These are phyloP conservation scores for Penicillium freii DNA, from an alignment of 2,329 filamentous ascomycete species.

Conservation along the genomic window DNA sequence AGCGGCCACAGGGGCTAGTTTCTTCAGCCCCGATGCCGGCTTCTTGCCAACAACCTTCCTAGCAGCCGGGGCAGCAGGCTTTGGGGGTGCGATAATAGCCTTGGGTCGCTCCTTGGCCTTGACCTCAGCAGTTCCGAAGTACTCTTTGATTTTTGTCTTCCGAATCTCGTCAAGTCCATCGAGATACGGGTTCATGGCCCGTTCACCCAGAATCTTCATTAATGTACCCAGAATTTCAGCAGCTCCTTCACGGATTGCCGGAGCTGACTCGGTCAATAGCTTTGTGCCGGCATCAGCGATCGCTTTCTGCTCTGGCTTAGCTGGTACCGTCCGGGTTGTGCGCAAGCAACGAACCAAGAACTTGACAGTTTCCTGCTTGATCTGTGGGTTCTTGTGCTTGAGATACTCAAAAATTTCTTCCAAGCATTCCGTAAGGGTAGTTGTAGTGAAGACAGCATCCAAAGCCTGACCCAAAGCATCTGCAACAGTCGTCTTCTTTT, in stretches of 20 bases:
- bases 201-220: slow-evolving; percentile 98
- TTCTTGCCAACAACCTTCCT: slow-evolving; percentile 59
- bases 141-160: slow-evolving; percentile 95
- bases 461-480: slow-evolving; percentile 85
- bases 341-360: slow-evolving; percentile 88
- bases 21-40: slow-evolving; percentile 48
- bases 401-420: slow-evolving; percentile 84
- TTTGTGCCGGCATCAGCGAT: slow-evolving; percentile 91
- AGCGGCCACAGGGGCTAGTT: slow-evolving; percentile 44
- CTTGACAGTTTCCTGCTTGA: slow-evolving; percentile 92
- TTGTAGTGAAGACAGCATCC: slow-evolving; percentile 66
- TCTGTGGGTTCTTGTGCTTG: slow-evolving; percentile 93
- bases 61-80: slow-evolving; percentile 55
- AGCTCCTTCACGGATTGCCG: slow-evolving; percentile 79
- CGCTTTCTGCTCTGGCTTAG: slow-evolving; percentile 75
- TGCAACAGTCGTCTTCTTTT: slow-evolving; percentile 87
- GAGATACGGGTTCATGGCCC: slow-evolving; percentile 88
- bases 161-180: slow-evolving; percentile 93
- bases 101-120: slow-evolving; percentile 93
- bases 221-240: slow-evolving; percentile 89
- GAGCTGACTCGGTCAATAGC: slow-evolving; percentile 82
- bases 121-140: slow-evolving; percentile 74
- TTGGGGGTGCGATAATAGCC: slow-evolving; percentile 61
- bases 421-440: slow-evolving; percentile 77
- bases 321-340: slow-evolving; percentile 77